phyloP scores from a whole-genome alignment of 139 green algal genomes.

The Diplosphaera chodatii region DNA sequence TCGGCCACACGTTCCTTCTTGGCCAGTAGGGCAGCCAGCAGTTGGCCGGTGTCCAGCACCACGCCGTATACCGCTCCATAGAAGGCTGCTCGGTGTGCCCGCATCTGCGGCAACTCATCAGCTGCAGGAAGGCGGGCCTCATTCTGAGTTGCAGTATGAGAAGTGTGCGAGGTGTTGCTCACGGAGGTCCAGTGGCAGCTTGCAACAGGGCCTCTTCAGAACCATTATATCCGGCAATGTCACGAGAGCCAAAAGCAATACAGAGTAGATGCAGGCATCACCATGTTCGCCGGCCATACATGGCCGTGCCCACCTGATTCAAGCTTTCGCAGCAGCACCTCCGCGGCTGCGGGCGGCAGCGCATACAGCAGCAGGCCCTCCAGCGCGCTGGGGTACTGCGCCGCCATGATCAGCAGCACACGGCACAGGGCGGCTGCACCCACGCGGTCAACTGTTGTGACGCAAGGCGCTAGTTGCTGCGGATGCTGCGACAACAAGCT shows the following conservation, averaged over 20 bases:
- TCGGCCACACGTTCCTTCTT: not conserved
- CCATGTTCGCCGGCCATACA: no score
- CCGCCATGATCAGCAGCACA: conserved; percentile 9
- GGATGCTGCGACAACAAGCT: no score
- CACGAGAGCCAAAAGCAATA: no score
- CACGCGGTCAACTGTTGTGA: no score
- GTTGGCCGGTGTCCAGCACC: not conserved
- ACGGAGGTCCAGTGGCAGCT: no score
- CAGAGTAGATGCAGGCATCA: no score
- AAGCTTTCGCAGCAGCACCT: conserved; percentile 11
- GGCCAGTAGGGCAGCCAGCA: not conserved
- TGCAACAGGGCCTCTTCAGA: no score
- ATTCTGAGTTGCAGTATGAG: no score
- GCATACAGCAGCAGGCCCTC: conserved; percentile 12
- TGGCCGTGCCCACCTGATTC: not conserved
- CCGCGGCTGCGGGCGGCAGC: conserved; percentile 8
- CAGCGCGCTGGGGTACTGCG: conserved; percentile 4
- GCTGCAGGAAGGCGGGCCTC: no score
- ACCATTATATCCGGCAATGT: no score
- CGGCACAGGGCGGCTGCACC: not conserved
- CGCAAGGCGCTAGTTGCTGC: no score
- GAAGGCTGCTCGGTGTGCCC: not conserved
- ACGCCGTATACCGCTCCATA: not conserved
- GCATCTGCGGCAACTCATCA: not conserved
- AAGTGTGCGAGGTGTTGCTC: no score